A percentile compares a stretch with the other conserved stretches of the same genome.
phyloP scores from a whole-genome alignment of 306 rosid genomes.

The Cicer arietinum region DNA sequence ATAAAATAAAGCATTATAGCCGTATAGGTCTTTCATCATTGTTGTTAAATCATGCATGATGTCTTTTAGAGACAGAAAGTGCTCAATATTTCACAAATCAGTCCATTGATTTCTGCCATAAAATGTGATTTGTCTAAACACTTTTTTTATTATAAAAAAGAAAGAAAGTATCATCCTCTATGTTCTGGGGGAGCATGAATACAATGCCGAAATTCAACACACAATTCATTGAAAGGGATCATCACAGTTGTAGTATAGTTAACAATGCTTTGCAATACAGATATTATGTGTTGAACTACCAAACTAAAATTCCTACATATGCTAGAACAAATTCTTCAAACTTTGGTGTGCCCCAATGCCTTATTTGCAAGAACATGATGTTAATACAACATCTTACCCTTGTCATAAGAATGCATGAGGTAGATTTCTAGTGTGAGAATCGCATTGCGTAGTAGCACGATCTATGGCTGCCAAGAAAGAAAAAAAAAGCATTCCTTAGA shows the following conservation, averaged over 20 bases:
- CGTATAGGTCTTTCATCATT: no score
- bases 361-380: slow-evolving; percentile 39
- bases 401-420: slow-evolving; percentile 38
- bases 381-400: slow-evolving; percentile 21
- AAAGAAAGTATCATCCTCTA: background rate
- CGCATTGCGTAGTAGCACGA: slow-evolving; percentile 28
- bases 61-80: background rate
- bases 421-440: slow-evolving; percentile 28
- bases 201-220: slow-evolving; percentile 46
- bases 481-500: slow-evolving; percentile 30
- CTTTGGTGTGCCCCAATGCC: slow-evolving; percentile 38
- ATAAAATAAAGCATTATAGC: no score
- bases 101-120: background rate
- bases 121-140: slow-evolving; percentile 8
- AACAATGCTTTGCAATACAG: slow-evolving; percentile 46
- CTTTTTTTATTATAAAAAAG: background rate
- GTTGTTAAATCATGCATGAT: background rate
- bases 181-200: slow-evolving; percentile 19
- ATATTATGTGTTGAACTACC: slow-evolving; percentile 54
- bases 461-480: slow-evolving; percentile 47
- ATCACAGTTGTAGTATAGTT: slow-evolving; percentile 42
- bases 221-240: slow-evolving; percentile 47
- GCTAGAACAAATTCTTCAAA: slow-evolving; percentile 40
- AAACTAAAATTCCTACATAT: slow-evolving; percentile 50
- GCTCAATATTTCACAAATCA: slow-evolving; percentile 20